Percentiles rank a stretch among this genome's conserved stretches.
These are phyloP conservation scores for Corchorus capsularis DNA, from an alignment of 345 rosid genomes.

Conservation along the genomic window DNA sequence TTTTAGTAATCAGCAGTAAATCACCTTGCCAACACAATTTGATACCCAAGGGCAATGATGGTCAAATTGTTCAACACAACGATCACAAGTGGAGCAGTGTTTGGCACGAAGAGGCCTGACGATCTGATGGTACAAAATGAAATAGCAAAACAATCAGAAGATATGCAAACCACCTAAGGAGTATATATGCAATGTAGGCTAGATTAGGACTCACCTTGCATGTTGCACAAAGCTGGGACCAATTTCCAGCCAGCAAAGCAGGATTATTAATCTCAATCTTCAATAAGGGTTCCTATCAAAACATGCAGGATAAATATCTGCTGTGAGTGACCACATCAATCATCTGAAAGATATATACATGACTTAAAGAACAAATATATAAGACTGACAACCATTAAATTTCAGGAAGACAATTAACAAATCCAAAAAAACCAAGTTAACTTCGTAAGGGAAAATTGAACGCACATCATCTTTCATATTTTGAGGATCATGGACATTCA, in stretches of 20 bases:
- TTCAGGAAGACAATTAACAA: background rate
- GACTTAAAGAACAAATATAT: background rate
- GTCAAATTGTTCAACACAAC: slow-evolving; percentile 98
- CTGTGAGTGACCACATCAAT: background rate
- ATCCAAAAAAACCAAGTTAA: background rate
- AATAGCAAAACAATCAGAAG: slow-evolving; percentile 19
- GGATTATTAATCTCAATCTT: slow-evolving; percentile 90
- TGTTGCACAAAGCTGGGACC: slow-evolving; percentile 97
- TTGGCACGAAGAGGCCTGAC: slow-evolving; percentile 97
- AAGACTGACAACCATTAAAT: background rate
- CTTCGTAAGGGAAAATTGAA: background rate
- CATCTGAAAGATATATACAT: background rate
- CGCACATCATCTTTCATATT: slow-evolving; percentile 92
- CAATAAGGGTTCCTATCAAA: slow-evolving; percentile 52
- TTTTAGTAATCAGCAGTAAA: slow-evolving; percentile 21
- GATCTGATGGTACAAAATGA: slow-evolving; percentile 50
- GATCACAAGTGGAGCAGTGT: slow-evolving; percentile 93
- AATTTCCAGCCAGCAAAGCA: slow-evolving; percentile 92
- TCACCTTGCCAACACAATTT: slow-evolving; percentile 96
- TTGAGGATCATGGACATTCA: slow-evolving; percentile 76
- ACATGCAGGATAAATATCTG: background rate
- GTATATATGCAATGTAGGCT: slow-evolving; percentile 13
- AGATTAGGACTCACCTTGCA: slow-evolving; percentile 71
- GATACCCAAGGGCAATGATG: slow-evolving; percentile 99
- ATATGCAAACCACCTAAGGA: background rate